These are phyloP conservation scores for Aspergillus olivimuriae DNA, from an alignment of 495 filamentous ascomycete genomes.

Conservation along the genomic window DNA sequence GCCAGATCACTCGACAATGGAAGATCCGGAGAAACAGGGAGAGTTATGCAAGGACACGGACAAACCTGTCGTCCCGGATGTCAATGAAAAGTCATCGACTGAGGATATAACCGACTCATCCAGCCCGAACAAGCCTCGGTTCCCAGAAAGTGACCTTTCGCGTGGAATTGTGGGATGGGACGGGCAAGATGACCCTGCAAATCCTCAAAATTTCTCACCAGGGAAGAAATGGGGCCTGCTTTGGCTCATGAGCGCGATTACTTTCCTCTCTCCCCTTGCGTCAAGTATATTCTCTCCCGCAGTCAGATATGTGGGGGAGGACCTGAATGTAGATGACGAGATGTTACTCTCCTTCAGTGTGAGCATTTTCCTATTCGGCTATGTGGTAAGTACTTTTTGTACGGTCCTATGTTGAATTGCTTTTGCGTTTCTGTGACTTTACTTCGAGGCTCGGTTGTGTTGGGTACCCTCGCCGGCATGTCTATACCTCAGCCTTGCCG, in stretches of 20 bases:
- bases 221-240: background rate
- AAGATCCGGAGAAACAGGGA: background rate
- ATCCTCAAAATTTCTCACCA: background rate
- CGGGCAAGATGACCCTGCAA: background rate
- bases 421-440: too few relatives aligned
- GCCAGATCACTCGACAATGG: too few relatives aligned
- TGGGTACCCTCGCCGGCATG: slow-evolving; percentile 46
- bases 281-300: background rate
- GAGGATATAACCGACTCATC: background rate
- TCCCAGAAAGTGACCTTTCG: background rate
- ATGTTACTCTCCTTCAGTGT: background rate
- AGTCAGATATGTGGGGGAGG: background rate
- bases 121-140: background rate
- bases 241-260: background rate
- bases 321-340: background rate
- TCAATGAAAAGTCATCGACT: background rate
- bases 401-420: too few relatives aligned
- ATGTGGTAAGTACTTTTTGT: background rate
- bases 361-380: background rate
- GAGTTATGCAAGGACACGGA: background rate
- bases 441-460: too few relatives aligned
- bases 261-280: background rate
- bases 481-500: too few relatives aligned
- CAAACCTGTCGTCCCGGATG: background rate
- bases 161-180: background rate